Evolutionary conservation across 179 eudicot genomes (phyloP), one percentile per base, ranked within the genome.

Genomic region (Heliamphora pulchella): DNA sequence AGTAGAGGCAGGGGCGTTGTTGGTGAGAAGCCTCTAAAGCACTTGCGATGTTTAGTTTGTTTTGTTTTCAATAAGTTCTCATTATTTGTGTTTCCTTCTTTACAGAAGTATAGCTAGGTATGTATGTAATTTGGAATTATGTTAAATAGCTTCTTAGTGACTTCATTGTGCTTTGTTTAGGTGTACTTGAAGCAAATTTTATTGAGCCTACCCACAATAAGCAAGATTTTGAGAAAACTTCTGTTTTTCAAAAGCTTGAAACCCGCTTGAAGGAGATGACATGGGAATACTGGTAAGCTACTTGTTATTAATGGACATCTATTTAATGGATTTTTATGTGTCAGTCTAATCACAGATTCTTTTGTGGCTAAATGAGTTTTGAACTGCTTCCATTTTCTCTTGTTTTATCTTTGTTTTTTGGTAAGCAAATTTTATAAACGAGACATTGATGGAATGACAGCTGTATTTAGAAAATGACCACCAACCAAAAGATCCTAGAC

Each of bases 211-310:
- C 91, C 39, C 98, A 95, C 87, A 93, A 92, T 79, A 95, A 95
- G 81, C 98, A 95, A 86, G 98, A 95, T 85, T 95, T 95, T 84
- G 98, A 95, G 92, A 95, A 88, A 86, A 95, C 98, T 5, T 82
- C 92, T 48, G 87, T 93, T 61, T 95, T 91, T 81, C 97, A 91
- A 83, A 95, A 91, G 90, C 97, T 95, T 78, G 95, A 93, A 84
- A 46, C 79, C 57, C 95, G 98, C 47, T 87, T 95, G 86, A 95
- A 89, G 85, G 92, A 91, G 44, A 95, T 95, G 98, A 90, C 98
- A 69, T 87, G 86, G 88, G 98, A 95, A 78, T 95, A 95, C 85
- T 95, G 98, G 98, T 95, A 81, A 80, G 97, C 70, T 64, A 44
- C 59, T 69, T 3, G 39, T 69, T 68, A 51, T 6, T 20, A 2